Evolutionary conservation across 306 rosid species (phyloP).

Genomic region (Cicer pinnatifidum): DNA sequence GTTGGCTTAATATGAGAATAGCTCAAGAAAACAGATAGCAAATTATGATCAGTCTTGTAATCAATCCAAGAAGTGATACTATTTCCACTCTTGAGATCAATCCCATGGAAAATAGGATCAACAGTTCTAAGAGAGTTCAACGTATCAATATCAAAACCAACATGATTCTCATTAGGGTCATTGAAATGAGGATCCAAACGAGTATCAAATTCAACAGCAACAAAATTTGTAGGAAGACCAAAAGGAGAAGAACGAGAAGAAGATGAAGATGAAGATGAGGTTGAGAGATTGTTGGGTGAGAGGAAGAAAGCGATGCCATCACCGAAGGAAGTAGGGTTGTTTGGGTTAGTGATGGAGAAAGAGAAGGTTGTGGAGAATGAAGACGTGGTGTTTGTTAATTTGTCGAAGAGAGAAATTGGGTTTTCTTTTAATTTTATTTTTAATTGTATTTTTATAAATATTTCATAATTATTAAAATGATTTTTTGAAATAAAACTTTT

Average conservation of each 20-base stretch:
- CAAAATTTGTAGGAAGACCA: conserved; percentile 37
- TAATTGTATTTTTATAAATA: too few species aligned
- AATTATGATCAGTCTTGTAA: conserved; percentile 53
- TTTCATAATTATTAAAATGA: too few species aligned
- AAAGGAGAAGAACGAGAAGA: not conserved
- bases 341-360: conserved; percentile 56
- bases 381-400: conserved; percentile 56
- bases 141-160: conserved; percentile 64
- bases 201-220: conserved; percentile 75
- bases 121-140: conserved; percentile 58
- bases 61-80: conserved; percentile 74
- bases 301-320: conserved; percentile 75
- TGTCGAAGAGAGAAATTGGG: conserved; percentile 63
- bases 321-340: conserved; percentile 62
- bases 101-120: conserved; percentile 51
- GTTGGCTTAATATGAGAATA: conserved; percentile 56
- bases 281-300: conserved; percentile 34
- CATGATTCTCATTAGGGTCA: conserved; percentile 68
- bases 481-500: too few species aligned
- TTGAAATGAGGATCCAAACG: conserved; percentile 47
- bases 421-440: too few species aligned
- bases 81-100: conserved; percentile 67
- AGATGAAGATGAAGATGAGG: not conserved
- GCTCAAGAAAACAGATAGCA: conserved; percentile 59
- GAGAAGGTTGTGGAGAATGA: conserved; percentile 76